Percentiles rank a stretch among this genome's conserved stretches.
These are phyloP conservation scores for Chaetomiaceae sp. DNA, from an alignment of 2,329 filamentous ascomycete species.

Conservation along the genomic window DNA sequence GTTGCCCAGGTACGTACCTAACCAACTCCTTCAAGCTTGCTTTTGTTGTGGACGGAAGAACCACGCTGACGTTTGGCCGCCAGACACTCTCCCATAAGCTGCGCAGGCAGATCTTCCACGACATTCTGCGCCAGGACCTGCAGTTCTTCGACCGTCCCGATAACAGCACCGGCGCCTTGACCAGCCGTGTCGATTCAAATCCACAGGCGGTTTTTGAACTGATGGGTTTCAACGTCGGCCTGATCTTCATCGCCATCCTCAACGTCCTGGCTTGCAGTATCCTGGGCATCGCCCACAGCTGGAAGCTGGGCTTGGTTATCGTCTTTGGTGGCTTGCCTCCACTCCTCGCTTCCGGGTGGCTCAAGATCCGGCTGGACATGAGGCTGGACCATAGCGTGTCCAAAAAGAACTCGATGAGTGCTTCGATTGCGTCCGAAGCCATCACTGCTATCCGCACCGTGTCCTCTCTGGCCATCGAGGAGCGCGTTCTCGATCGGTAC, in stretches of 20 bases:
- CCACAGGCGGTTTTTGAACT: conserved; percentile 39
- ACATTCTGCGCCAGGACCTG: conserved; percentile 38
- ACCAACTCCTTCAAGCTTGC: background rate
- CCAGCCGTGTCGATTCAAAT: conserved; percentile 35
- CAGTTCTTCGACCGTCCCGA: conserved; percentile 41
- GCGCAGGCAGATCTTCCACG: conserved; percentile 21
- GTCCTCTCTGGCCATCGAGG: conserved; percentile 24
- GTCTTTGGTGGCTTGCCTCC: conserved; percentile 40
- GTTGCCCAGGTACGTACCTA: conserved; percentile 22
- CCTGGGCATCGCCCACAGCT: conserved; percentile 42
- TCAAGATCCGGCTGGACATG: conserved; percentile 39
- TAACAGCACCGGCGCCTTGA: conserved; percentile 37
- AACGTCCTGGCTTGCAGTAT: conserved; percentile 38
- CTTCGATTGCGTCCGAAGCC: conserved; percentile 41
- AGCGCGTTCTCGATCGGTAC: conserved; percentile 33
- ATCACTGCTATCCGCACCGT: conserved; percentile 26
- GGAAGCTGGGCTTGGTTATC: conserved; percentile 47
- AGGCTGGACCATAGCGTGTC: conserved; percentile 36
- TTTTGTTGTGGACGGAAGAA: too few relatives aligned
- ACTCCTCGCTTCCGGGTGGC: conserved; percentile 35
- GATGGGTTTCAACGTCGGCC: conserved; percentile 40
- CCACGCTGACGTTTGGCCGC: background rate
- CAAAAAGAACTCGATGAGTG: conserved; percentile 35
- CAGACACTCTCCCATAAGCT: conserved; percentile 20
- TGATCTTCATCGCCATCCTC: conserved; percentile 37